Evolutionary conservation across 73 alveolate genomes (phyloP).

Genomic region (Paramecium bursaria): DNA sequence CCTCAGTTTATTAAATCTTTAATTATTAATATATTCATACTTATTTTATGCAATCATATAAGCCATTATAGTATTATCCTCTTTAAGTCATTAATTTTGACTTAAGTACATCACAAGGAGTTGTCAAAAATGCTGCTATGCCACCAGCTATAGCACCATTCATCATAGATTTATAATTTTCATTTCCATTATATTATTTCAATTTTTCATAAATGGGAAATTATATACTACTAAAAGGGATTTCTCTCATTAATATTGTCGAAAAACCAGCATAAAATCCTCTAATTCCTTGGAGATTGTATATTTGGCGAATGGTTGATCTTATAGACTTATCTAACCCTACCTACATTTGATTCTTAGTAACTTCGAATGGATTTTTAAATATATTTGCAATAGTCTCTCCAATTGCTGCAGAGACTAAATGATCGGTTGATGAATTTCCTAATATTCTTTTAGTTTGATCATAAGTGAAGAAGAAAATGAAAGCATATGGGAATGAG

Average conservation of each 20-base stretch:
- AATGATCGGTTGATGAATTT: background rate
- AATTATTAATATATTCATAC: too few species aligned
- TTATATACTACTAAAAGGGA: conserved; percentile 83
- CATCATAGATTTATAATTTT: conserved; percentile 43
- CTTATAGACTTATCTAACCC: conserved; percentile 73
- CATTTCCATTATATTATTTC: conserved; percentile 53
- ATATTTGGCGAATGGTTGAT: conserved; percentile 71
- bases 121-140: conserved; percentile 69
- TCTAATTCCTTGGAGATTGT: conserved; percentile 67
- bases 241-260: conserved; percentile 79
- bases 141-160: conserved; percentile 74
- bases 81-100: conserved; percentile 71
- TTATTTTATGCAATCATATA: conserved; percentile 36
- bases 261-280: conserved; percentile 85
- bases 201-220: conserved; percentile 84
- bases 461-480: conserved; percentile 83
- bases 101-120: conserved; percentile 70
- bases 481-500: conserved; percentile 87
- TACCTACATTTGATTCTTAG: conserved; percentile 78
- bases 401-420: conserved; percentile 81
- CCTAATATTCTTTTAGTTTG: conserved; percentile 68
- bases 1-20: conserved; percentile 47
- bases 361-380: conserved; percentile 87
- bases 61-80: conserved; percentile 40
- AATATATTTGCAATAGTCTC: conserved; percentile 78